phyloP scores from a whole-genome alignment of 1,284 basidiomycete genomes.

The Agroathelia rolfsii region DNA sequence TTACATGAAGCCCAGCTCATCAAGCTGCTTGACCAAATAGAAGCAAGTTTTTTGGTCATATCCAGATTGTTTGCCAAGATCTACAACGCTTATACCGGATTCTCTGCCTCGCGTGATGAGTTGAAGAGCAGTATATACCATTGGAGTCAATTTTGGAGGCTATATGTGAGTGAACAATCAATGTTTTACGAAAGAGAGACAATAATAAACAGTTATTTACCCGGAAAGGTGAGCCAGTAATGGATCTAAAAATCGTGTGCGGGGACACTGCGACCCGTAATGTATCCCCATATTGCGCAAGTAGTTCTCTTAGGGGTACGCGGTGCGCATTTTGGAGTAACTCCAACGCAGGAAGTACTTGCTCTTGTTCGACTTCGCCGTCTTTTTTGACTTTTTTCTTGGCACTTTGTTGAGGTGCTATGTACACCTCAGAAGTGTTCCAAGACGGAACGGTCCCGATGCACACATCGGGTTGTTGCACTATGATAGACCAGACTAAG shows the following conservation, averaged over 20 bases:
- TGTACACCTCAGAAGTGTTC: conserved; percentile 53
- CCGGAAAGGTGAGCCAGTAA: conserved; percentile 76
- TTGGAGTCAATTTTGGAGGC: conserved; percentile 71
- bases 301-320: conserved; percentile 44
- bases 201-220: conserved; percentile 29
- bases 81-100: conserved; percentile 66
- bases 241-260: conserved; percentile 62
- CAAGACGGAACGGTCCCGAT: conserved; percentile 58
- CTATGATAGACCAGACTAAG: conserved; percentile 73
- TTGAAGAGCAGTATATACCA: conserved; percentile 82
- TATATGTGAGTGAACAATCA: conserved; percentile 20
- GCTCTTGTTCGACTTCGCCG: conserved; percentile 36
- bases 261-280: conserved; percentile 69
- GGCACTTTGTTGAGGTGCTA: conserved; percentile 62
- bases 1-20: conserved; percentile 66
- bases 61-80: conserved; percentile 67
- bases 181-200: conserved; percentile 8
- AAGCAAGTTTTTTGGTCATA: conserved; percentile 88
- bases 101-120: conserved; percentile 74
- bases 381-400: conserved; percentile 51
- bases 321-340: conserved; percentile 42
- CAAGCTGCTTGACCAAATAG: conserved; percentile 69
- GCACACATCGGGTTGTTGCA: conserved; percentile 59
- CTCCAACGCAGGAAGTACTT: conserved; percentile 34
- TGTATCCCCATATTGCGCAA: conserved; percentile 42